Base-by-base conservation (phyloP, 345 rosid genomes). In the Balakata baccata region DNA sequence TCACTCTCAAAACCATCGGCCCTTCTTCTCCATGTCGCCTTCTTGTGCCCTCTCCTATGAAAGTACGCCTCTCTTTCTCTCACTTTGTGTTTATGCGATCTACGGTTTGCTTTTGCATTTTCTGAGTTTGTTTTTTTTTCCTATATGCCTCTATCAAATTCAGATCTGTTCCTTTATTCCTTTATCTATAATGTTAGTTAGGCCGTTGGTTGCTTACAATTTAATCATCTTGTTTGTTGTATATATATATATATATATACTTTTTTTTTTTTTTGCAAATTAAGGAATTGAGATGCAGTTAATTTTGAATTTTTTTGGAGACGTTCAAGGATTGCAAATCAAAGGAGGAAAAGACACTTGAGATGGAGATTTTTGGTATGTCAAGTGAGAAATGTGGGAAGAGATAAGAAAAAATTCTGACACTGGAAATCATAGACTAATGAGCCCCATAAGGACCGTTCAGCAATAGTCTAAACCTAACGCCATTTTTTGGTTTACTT, bases 21-120 rank as follows among this genome's bases (percentile, higher is more conserved):
- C 96, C 96, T 64, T 79, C 89, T 81, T 91, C 87, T 23, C 88
- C 94, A 17, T 86, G 88, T 77, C 89, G 85, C 79, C 81, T 89
- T 53, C 81, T 72, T 41, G 85, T 90, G 49, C 84, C 92, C 18
- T 82, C 94, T 71, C 84, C 70, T 10, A 81, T 92, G 75, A 81
- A 82, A 78, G 94, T 90, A 81, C 13, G 71, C 47, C 20, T 29
- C 29, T 62, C 46, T 57, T 20, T 29, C 34, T 29, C 34, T 29
- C 34, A 29, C 34, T 29, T 29, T 29, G 34, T 29, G 34, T 29
- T 47, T 16, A 43, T 43, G 64, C 51, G 53, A 49, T 23, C 47
- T 78, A 69, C 73, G 46, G 7, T 71, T 69, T 38, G 2, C 3
- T 11, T 12, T 57, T 56, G 39, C 16, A n/a, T 18, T 71, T 37